These are phyloP conservation scores for Cichorium intybus DNA, from an alignment of 140 eudicot genomes.

Conservation along the genomic window DNA sequence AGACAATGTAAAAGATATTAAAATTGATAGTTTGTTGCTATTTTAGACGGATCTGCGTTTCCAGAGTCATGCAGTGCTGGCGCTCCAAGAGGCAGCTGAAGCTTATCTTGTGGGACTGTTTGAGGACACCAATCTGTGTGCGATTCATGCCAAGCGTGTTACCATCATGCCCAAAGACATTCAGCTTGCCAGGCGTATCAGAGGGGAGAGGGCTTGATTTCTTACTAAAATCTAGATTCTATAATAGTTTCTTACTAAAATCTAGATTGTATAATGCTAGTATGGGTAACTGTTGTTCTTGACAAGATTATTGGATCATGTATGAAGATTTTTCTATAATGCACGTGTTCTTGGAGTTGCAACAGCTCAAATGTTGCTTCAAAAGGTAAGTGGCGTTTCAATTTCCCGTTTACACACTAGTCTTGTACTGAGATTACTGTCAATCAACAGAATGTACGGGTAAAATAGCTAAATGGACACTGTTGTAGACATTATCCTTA, in stretches of 20 bases:
- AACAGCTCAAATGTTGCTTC: background rate
- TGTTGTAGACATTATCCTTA: no score
- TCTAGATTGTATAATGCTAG: slow-evolving; percentile 6
- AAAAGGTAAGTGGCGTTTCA: background rate
- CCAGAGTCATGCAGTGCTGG: slow-evolving; percentile 45
- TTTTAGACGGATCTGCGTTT: slow-evolving; percentile 37
- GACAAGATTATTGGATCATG: background rate
- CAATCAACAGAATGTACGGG: no score
- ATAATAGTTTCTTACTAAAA: background rate
- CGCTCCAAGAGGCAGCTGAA: slow-evolving; percentile 38
- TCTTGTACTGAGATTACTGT: no score
- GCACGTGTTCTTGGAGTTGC: background rate
- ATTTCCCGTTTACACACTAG: no score
- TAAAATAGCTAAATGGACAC: no score
- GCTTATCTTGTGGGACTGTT: slow-evolving; percentile 41
- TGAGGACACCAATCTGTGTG: slow-evolving; percentile 42
- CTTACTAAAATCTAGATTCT: background rate
- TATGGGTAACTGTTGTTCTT: slow-evolving; percentile 1
- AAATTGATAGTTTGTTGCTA: background rate
- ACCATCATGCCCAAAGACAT: slow-evolving; percentile 41
- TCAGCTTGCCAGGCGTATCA: slow-evolving; percentile 40
- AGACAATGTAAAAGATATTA: no score
- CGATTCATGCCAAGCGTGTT: slow-evolving; percentile 40
- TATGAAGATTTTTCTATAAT: background rate
- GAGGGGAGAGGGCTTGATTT: slow-evolving; percentile 31